A percentile compares a stretch with the other conserved stretches of the same genome.
These are phyloP conservation scores for Schizosaccharomyces pombe DNA, from an alignment of 805 yeast species.

Conservation along the genomic window DNA sequence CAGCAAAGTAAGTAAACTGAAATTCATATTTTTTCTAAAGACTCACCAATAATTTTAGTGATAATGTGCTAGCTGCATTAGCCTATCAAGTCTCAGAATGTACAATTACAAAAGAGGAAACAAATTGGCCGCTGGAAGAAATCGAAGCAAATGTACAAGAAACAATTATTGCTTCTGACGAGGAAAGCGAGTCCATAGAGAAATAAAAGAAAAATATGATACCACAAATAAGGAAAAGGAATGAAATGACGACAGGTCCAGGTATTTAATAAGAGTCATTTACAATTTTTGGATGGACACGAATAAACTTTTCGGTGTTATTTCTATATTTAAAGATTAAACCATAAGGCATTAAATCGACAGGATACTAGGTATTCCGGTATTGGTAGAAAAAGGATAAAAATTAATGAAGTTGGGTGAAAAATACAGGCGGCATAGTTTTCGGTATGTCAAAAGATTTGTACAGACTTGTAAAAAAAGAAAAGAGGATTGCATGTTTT, in stretches of 20 bases:
- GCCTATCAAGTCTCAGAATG: slow-evolving; percentile 35
- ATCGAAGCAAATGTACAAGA: slow-evolving; percentile 10
- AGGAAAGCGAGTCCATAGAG: background rate
- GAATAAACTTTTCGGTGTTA: too few relatives aligned
- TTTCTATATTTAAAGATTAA: too few relatives aligned
- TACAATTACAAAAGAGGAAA: slow-evolving; percentile 10
- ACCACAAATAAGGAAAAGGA: background rate
- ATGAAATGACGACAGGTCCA: background rate
- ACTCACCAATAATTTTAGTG: slow-evolving; percentile 16
- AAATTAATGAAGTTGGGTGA: background rate
- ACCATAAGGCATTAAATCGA: too few relatives aligned
- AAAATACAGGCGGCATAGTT: too few relatives aligned
- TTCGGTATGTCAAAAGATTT: too few relatives aligned
- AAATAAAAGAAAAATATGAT: background rate
- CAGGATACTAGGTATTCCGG: too few relatives aligned
- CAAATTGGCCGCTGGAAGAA: slow-evolving; percentile 12
- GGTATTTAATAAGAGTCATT: too few relatives aligned
- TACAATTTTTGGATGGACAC: too few relatives aligned
- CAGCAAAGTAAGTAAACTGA: slow-evolving; percentile 17
- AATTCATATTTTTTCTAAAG: background rate
- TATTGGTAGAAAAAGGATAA: background rate
- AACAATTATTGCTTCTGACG: background rate
- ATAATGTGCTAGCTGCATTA: slow-evolving; percentile 32
- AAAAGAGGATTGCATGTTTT: background rate
- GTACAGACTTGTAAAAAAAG: too few relatives aligned